These are phyloP conservation scores for Nicotiana benthamiana DNA, from an alignment of 257 asterid genomes.

Conservation along the genomic window DNA sequence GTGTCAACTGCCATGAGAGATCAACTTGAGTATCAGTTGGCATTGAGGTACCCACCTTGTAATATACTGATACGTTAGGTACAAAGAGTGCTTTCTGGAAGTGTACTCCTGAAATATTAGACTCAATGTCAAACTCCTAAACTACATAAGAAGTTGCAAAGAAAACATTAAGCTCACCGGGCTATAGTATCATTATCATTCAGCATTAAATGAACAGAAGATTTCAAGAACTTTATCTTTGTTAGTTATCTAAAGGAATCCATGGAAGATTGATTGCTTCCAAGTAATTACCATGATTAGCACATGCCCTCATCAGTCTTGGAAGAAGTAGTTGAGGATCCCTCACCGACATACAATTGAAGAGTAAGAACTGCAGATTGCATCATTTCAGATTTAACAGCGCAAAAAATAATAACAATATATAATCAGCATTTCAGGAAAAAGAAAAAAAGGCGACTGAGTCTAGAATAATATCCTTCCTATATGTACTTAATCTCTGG, in stretches of 20 bases:
- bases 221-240: background rate
- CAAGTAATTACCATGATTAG: slow-evolving; percentile 62
- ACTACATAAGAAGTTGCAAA: background rate
- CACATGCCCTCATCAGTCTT: slow-evolving; percentile 61
- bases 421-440: background rate
- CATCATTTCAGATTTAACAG: background rate
- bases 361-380: slow-evolving; percentile 77
- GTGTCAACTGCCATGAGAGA: slow-evolving; percentile 85
- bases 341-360: slow-evolving; percentile 96
- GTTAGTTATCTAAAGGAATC: slow-evolving; percentile 1
- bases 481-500: background rate
- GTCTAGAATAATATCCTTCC: background rate
- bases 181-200: background rate
- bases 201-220: background rate
- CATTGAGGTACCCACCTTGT: slow-evolving; percentile 70
- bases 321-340: slow-evolving; percentile 94
- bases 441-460: background rate
- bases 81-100: slow-evolving; percentile 88
- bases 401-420: background rate
- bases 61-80: slow-evolving; percentile 78
- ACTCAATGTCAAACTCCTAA: background rate
- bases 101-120: slow-evolving; percentile 54
- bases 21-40: slow-evolving; percentile 60
- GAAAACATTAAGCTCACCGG: background rate
- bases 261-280: slow-evolving; percentile 6